Evolutionary conservation across 306 rosid genomes (phyloP).

Genomic region (Prinsepia uniflora): DNA sequence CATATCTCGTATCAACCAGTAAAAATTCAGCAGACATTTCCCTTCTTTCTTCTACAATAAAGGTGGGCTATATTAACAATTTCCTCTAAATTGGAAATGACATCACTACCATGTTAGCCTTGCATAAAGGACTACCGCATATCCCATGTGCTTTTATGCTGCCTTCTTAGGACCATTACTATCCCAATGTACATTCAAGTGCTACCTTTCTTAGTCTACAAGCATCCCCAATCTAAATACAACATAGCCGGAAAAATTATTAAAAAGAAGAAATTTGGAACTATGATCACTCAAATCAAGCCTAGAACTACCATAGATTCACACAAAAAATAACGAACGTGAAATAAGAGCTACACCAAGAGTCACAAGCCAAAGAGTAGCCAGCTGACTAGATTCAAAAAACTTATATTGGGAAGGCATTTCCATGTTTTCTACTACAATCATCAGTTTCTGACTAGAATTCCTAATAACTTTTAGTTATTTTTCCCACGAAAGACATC

Average conservation of each 20-base stretch:
- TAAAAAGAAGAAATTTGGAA: constrained; percentile 5
- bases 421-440: background rate
- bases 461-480: background rate
- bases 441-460: background rate
- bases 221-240: background rate
- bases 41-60: constrained; percentile 1
- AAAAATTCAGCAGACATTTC: background rate
- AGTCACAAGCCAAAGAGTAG: background rate
- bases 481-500: background rate
- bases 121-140: background rate
- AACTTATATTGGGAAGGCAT: background rate
- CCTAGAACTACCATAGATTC: background rate
- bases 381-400: background rate
- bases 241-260: background rate
- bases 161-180: constrained; percentile 5
- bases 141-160: background rate
- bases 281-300: background rate
- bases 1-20: background rate
- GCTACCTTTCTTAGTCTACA: background rate
- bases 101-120: constrained; percentile 5
- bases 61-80: background rate
- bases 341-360: background rate
- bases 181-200: background rate
- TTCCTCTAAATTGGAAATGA: background rate
- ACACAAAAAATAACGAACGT: background rate